Conservation (phyloP, 805 yeast species). For the Spathaspora passalidarum region DNA sequence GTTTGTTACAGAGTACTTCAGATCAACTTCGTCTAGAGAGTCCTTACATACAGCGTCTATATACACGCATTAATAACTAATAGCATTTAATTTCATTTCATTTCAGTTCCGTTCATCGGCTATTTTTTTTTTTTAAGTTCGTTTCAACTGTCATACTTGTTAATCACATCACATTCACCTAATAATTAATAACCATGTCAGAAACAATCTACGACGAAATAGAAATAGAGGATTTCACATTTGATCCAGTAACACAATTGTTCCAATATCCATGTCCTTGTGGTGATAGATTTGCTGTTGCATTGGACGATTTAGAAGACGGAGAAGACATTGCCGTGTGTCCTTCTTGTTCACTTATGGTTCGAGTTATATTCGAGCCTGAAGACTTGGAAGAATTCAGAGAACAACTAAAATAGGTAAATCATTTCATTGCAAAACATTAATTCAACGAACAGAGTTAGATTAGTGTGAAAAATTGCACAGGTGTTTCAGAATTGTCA, state of each 20-base stretch:
- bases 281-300: conserved; percentile 90
- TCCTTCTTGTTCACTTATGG: conserved; percentile 94
- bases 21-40: background rate
- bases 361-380: conserved; percentile 81
- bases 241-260: conserved; percentile 74
- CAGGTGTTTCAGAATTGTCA: too few species aligned
- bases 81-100: background rate
- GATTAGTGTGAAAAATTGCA: too few species aligned
- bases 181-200: background rate
- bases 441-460: too few species aligned
- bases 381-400: conserved; percentile 49
- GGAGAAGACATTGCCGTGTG: conserved; percentile 96
- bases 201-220: conserved; percentile 84
- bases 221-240: conserved; percentile 95
- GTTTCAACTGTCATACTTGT: too few species aligned
- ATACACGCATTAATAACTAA: background rate
- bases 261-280: conserved; percentile 98
- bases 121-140: too few species aligned
- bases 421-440: too few species aligned
- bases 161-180: background rate
- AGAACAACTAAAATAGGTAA: conserved; percentile 16
- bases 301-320: conserved; percentile 78
- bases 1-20: too few species aligned
- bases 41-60: too few species aligned
- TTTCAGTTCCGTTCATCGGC: too few species aligned